Evolutionary conservation across 2,329 filamentous ascomycete species (phyloP), one percentile per base, ranked within the genome.

Genomic region (Fusarium musae): DNA sequence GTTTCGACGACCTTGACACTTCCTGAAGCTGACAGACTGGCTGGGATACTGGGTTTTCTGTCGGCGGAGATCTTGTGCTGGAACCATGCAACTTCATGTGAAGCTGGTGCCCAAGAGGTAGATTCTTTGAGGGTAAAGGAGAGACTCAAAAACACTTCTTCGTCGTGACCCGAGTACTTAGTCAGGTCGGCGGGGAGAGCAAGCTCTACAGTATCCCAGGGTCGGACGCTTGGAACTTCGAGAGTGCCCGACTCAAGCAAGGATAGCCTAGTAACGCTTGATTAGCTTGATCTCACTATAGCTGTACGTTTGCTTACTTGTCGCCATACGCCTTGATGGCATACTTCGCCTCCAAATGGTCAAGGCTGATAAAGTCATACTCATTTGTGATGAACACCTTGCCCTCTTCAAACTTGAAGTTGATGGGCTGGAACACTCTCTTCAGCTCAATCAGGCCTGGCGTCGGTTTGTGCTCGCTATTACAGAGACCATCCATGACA

Each of bases 401-500:
- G 1, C 46, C 46, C 9, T 16, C 30, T 5, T 53, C 15, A 1
- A 12, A 34, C 9, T 61, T 37, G 7, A 67, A 61, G 17, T 30
- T 53, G 4, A 67, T 42, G 2, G 65, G 65, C 15, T 67, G 65
- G 16, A 67, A 67, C 2, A 67, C 63, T 4, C 37, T 61, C 32
- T 67, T 67, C 21, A 67, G 8, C 21, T 67, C 65, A 19, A n/a
- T 26, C 1, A 67, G 9, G 1, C 65, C 65, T 0, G 65, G 63
- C 0, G 65, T 67, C 2, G 65, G 65, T 6, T 67, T 52, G 9
- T 67, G 65, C 8, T 67, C 63, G n/a, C 63, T 67, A 6, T 67
- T 28, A 3, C 56, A 66, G 2, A 67, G 40, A 0, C 65, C 65
- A 47, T 67, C 65, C 65, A 67, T 67, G 5, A 67, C 65, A 15